Evolutionary conservation across 1,139 yeast genomes (phyloP), one percentile per base, ranked within the genome.

Genomic region (Pichia sp.): DNA sequence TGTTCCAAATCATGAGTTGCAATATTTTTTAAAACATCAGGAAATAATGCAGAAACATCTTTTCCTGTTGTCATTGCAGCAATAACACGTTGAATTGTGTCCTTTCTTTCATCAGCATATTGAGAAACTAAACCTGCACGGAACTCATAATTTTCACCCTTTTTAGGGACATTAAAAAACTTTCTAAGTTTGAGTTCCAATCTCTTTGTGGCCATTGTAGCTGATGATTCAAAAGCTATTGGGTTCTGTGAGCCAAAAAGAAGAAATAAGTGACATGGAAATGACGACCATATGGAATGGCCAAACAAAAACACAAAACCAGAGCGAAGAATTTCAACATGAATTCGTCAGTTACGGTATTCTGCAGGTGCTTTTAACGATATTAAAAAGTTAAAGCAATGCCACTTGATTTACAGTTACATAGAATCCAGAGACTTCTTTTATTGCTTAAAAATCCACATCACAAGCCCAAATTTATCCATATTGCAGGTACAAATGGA

Each of bases 21-120:
- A 61, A 95, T 87, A 69, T 95, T 95, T 72, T 95, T 95, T 68
- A 95, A 74, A 36, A 95, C 96, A 67, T 95, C 98, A 1, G 99
- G 99, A 62, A 95, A 95, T 56, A 95, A 75, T 1, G 95, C 82
- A 14, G 96, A 87, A 31, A 95, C 98, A 69, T 95, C 99, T 67
- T 95, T 95, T n/a, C 99, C 99, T 34, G 91, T 81, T 0, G 99
- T 95, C 99, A 95, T 95, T 56, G 97, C 98, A 54, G 95, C 96
- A 64, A 95, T 95, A 28, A 96, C 96, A 54, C 96, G 77, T 70
- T 91, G 96, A 60, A 95, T 95, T 30, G 99, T 96, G 69, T 95
- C 99, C 68, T 93, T 95, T 56, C 96, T 75, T 61, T 95, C 97
- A 61, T 81, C 84, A 44, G 96, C 95, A 70, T 89, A 95, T 69